Evolutionary conservation across 371 early-diverging fungal genomes (phyloP).

Genomic region (Mucor piriformis): DNA sequence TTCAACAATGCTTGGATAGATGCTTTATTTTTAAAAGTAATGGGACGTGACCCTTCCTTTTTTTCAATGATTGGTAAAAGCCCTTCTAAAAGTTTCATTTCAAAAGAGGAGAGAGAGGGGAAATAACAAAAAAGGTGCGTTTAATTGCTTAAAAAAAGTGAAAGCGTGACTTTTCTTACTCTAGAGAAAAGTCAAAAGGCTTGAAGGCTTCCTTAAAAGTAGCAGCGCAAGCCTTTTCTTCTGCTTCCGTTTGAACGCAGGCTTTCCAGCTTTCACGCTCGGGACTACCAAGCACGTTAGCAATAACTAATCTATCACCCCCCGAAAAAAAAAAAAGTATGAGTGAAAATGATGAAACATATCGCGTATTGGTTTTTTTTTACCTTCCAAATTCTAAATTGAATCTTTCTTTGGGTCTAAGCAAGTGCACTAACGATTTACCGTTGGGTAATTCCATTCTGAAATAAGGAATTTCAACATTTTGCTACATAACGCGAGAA

Average conservation of each 20-base stretch:
- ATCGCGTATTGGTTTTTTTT: background rate
- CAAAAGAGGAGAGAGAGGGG: background rate
- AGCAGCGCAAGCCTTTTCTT: constrained; percentile 58
- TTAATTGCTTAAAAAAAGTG: background rate
- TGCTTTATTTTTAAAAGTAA: background rate
- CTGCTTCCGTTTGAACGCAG: constrained; percentile 59
- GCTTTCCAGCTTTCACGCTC: constrained; percentile 78
- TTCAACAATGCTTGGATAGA: background rate
- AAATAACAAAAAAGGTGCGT: background rate
- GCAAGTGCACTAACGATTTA: constrained; percentile 45
- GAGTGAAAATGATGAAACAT: background rate
- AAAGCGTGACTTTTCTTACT: background rate
- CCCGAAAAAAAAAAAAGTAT: background rate
- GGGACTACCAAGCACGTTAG: constrained; percentile 60
- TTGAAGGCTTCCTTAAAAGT: constrained; percentile 61
- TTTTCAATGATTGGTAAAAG: constrained; percentile 1
- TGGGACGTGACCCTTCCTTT: background rate
- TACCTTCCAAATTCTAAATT: constrained; percentile 77
- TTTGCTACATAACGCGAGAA: constrained; percentile 11
- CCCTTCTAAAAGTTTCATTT: background rate
- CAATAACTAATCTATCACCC: constrained; percentile 55
- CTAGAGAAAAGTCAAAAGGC: constrained; percentile 49
- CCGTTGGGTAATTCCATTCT: constrained; percentile 69
- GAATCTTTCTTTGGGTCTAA: constrained; percentile 52
- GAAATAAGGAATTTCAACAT: constrained; percentile 54